These are phyloP conservation scores for Pestalotiopsis sp. DNA, from an alignment of 2,329 filamentous ascomycete genomes.

Conservation along the genomic window DNA sequence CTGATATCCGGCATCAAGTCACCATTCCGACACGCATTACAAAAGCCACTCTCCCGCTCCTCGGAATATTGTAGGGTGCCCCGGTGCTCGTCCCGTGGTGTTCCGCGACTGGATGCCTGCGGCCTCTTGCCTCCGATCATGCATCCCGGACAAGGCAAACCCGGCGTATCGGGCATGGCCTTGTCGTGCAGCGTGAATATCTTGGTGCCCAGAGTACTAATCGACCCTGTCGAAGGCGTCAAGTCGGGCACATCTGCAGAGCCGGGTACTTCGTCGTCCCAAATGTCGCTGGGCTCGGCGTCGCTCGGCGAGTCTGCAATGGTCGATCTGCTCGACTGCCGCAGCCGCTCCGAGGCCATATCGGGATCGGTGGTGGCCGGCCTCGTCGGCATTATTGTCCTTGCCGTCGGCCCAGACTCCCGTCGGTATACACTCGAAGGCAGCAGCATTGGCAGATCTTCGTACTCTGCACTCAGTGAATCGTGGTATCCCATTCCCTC, in stretches of 20 bases:
- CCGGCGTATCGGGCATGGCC: not conserved
- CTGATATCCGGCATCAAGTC: not conserved
- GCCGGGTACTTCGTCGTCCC: not conserved
- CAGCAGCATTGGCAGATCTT: not conserved
- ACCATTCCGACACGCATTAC: constrained; percentile 1
- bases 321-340: not conserved
- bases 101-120: not conserved
- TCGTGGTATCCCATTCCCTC: not conserved
- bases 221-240: not conserved
- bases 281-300: not conserved
- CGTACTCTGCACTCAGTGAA: not conserved
- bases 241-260: not conserved
- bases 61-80: not conserved
- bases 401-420: not conserved
- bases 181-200: not conserved
- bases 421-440: not conserved
- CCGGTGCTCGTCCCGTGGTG: not conserved
- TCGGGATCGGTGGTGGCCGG: not conserved
- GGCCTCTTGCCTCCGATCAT: not conserved
- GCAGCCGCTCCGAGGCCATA: not conserved
- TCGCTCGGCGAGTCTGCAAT: not conserved
- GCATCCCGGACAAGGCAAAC: not conserved
- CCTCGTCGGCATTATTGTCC: not conserved
- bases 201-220: not conserved
- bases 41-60: constrained; percentile 7